Evolutionary conservation across 495 filamentous ascomycete genomes (phyloP), one percentile per base, ranked within the genome.

Genomic region (Cenococcum geophilum): DNA sequence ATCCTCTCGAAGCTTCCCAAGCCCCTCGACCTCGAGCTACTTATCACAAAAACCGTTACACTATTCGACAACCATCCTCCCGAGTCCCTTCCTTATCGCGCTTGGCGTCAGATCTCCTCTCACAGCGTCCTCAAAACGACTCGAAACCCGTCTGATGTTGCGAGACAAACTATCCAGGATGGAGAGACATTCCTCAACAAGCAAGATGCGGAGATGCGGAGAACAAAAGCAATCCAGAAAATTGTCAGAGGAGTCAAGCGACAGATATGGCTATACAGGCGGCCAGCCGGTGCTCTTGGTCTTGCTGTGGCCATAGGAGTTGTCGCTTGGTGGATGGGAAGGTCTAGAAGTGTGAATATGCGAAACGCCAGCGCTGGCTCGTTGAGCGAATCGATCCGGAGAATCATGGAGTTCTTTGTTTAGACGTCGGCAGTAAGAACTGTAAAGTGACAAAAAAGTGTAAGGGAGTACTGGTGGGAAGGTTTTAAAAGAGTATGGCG

Each of bases 111-210:
- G 25, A 85, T 98, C 43, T 88, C 90, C 1, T 66, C 69, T 25
- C 79, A 79, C 69, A 95, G 90, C 66, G 90, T 95, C 1, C 79
- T 98, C 36, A 96, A 96, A 70, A 95, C 92, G 0, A 85, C 87
- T 0, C 78, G 82, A 9, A 75, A 79, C 55, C 72, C 73, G 5
- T 69, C 73, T 5, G 58, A 72, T 16, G 68, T 75, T 12, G 58
- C 71, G 9, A 65, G 68, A 32, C 80, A 86, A 57, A 78, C 74
- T 3, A 72, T 87, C n/a, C 64, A 76, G 9, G 81, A 91, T 27
- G 89, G 86, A 0, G 72, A 84, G 43, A 61, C 63, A 9, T 77
- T 84, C 53, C 95, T 96, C 67, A 73, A 83, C 18, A 75, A 76
- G 57, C 91, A 97, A 71, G 82, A 82, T 0, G 74, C 72, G 22